A percentile compares a stretch with the other conserved stretches of the same genome.
These are phyloP conservation scores for Phytophthora vignae DNA, from an alignment of 352 stramenopile species.

Conservation along the genomic window DNA sequence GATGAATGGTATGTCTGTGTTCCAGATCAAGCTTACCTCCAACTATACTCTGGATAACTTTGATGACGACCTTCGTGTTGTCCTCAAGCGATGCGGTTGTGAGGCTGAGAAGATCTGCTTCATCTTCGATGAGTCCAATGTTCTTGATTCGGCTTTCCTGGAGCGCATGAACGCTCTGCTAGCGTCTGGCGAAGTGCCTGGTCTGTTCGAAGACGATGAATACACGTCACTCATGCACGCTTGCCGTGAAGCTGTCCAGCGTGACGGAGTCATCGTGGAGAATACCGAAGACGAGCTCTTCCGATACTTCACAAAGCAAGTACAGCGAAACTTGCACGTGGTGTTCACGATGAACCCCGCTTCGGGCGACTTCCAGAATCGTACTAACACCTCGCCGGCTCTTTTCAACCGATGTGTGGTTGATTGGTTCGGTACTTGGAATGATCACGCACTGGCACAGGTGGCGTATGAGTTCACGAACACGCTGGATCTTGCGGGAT, in stretches of 20 bases:
- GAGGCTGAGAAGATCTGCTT: conserved; percentile 99
- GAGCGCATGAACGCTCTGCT: conserved; percentile 99
- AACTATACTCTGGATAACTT: conserved; percentile 99
- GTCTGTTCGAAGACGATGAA: conserved; percentile 99
- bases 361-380: conserved; percentile 95
- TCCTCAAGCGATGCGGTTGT: conserved; percentile 98
- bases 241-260: conserved; percentile 95
- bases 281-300: conserved; percentile 97
- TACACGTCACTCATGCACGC: conserved; percentile 97
- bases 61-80: conserved; percentile 98
- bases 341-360: conserved; percentile 99
- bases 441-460: conserved; percentile 97
- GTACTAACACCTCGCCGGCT: conserved; percentile 99
- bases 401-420: conserved; percentile 99
- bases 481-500: conserved; percentile 94
- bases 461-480: conserved; percentile 98
- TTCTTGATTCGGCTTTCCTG: conserved; percentile 98
- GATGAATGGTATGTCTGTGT: conserved; percentile 99
- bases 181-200: conserved; percentile 99
- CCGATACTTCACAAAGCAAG: conserved; percentile 97
- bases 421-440: conserved; percentile 99
- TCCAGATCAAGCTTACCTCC: conserved; percentile 99
- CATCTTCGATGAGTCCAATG: conserved; percentile 99
- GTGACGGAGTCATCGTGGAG: conserved; percentile 89
- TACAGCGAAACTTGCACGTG: conserved; percentile 99